Evolutionary conservation across 352 stramenopile species (phyloP), one percentile per base, ranked within the genome.

Genomic region (Pythium oligandrum): DNA sequence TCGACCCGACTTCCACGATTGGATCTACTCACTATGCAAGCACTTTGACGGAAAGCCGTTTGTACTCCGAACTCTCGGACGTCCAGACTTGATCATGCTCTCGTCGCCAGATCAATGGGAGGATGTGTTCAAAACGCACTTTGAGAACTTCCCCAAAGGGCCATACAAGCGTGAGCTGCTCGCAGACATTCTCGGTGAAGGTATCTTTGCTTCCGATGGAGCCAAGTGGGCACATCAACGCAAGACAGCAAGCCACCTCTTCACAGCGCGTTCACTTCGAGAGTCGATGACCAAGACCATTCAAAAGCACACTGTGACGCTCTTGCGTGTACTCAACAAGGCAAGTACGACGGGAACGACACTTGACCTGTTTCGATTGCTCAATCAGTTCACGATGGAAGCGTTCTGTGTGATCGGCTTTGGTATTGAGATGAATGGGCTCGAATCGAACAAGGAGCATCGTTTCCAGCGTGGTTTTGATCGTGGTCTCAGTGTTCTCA

Each of bases 171-270:
- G 17, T 26, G 56, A 61, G 12, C 60, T 74, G 12, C 66, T 83
- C 17, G 59, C 58, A 26, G 68, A 90, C 45, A 68, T 93, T 1
- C 50, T 93, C 42, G 71, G 82, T 42, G 68, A 79, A 26, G 79
- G 79, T 42, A 90, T 93, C 58, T 82, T 92, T 44, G 69, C 61
- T 2, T 61, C 64, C 6, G 81, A 92, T 38, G 75, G 76, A 0
- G 52, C 70, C 33, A 62, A 51, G 33, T 93, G 85, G 83, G 49
- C 48, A 3, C 52, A 74, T 32, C 85, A 95, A 54, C 76, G 81
- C 58, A 91, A 93, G 62, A 84, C 63, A 1, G 86, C 83, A 57
- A 93, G 82, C 50, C 82, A 96, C 51, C 85, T 97, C 34, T 91
- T 96, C 50, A 84, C 75, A 17, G 70, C 70, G 8, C 64, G 66